These are phyloP conservation scores for Fagopyrum homotropicum DNA, from an alignment of 148 eudicot genomes.

Conservation along the genomic window DNA sequence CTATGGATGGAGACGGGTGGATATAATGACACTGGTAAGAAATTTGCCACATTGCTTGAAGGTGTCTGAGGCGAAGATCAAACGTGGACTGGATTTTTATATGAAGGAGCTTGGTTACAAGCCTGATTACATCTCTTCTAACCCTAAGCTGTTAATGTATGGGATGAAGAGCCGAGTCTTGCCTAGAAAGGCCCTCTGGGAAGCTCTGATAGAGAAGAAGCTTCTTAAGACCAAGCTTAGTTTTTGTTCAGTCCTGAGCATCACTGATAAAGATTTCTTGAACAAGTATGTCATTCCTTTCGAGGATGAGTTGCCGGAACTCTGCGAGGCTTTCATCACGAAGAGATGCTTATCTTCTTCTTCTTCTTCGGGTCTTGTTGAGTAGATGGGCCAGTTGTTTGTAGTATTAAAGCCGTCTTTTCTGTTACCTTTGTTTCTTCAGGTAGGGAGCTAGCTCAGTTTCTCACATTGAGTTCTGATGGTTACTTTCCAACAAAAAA, in stretches of 20 bases:
- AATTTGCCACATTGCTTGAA: slow-evolving; percentile 17
- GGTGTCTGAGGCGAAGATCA: slow-evolving; percentile 18
- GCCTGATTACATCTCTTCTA: slow-evolving; percentile 17
- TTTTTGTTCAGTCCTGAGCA: slow-evolving; percentile 14
- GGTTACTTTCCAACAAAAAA: no score
- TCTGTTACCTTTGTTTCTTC: background rate
- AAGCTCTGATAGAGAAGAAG: slow-evolving; percentile 20
- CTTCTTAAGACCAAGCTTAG: slow-evolving; percentile 4
- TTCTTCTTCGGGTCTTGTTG: background rate
- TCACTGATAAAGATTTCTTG: slow-evolving; percentile 15
- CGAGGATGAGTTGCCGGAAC: slow-evolving; percentile 26
- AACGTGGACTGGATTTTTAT: slow-evolving; percentile 11
- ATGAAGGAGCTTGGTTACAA: slow-evolving; percentile 33
- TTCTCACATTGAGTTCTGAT: no score
- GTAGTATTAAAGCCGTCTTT: background rate
- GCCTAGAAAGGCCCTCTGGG: slow-evolving; percentile 19
- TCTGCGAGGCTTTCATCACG: slow-evolving; percentile 20
- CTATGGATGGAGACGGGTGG: slow-evolving; percentile 32
- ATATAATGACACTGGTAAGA: slow-evolving; percentile 18
- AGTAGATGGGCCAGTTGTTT: background rate
- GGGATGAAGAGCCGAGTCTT: slow-evolving; percentile 26
- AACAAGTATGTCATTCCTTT: slow-evolving; percentile 17
- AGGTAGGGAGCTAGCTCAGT: no score
- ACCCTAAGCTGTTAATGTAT: slow-evolving; percentile 18
- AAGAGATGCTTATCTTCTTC: background rate